These are phyloP conservation scores for Naganishia cerealis DNA, from an alignment of 1,284 basidiomycete genomes.

Conservation along the genomic window DNA sequence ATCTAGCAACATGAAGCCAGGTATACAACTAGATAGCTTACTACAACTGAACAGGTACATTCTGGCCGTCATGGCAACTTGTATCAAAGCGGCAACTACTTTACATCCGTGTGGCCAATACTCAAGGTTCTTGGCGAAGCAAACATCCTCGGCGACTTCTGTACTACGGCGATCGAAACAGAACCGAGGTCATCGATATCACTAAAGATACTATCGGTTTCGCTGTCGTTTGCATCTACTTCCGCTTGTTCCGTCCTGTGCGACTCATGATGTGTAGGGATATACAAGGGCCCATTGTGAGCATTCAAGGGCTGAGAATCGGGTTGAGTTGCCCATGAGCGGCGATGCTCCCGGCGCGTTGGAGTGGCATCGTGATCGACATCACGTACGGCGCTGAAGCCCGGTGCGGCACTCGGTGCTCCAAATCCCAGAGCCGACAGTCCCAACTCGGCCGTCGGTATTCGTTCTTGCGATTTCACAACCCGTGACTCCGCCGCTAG, in stretches of 20 bases:
- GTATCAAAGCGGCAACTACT: background rate
- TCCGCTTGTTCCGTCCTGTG: constrained; percentile 7
- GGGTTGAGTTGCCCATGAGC: background rate
- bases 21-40: background rate
- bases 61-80: background rate
- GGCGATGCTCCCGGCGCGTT: background rate
- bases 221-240: constrained; percentile 17
- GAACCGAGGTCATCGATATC: constrained; percentile 26
- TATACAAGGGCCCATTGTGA: background rate
- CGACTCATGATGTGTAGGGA: background rate
- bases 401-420: background rate
- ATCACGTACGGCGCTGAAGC: background rate
- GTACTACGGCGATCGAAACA: constrained; percentile 16
- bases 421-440: constrained; percentile 18
- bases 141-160: constrained; percentile 7
- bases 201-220: constrained; percentile 26
- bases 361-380: no score
- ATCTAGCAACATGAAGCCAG: background rate
- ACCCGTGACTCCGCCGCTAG: background rate
- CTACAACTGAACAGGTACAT: background rate
- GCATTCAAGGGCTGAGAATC: background rate
- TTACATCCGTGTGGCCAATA: constrained; percentile 1
- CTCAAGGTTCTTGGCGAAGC: constrained; percentile 21
- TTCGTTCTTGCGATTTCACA: background rate
- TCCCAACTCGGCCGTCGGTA: background rate